phyloP scores from a whole-genome alignment of 2,329 filamentous ascomycete species.

The Sporothrix luriei region DNA sequence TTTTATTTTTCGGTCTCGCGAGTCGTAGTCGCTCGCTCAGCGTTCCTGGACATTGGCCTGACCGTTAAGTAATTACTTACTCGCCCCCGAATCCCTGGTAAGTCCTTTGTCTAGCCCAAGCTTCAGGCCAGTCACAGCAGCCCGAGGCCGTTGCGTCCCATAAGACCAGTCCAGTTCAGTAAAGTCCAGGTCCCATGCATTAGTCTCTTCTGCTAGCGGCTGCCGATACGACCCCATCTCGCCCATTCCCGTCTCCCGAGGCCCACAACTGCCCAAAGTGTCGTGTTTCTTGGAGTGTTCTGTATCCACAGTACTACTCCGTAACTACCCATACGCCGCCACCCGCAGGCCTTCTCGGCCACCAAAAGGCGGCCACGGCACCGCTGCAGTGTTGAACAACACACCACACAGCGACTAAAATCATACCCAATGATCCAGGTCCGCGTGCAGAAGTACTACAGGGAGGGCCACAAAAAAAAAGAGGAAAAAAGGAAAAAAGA shows the following conservation, averaged over 20 bases:
- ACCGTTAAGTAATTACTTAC: not conserved
- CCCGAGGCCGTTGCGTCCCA: not conserved
- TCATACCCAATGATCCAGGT: conserved; percentile 1
- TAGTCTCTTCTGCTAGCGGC: conserved; percentile 2
- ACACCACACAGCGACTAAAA: conserved; percentile 2
- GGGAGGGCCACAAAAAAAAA: not conserved
- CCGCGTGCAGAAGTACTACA: not conserved
- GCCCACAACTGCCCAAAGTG: not conserved
- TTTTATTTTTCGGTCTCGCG: not conserved
- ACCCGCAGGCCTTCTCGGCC: not conserved
- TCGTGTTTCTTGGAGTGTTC: not conserved
- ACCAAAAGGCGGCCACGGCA: conserved; percentile 7
- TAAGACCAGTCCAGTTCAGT: not conserved
- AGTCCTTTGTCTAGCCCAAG: not conserved
- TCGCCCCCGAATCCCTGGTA: not conserved
- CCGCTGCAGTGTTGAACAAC: not conserved
- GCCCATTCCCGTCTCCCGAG: conserved; percentile 26
- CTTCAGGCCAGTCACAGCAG: not conserved
- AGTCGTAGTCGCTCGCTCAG: no score
- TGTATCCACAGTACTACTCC: not conserved
- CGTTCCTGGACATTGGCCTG: not conserved
- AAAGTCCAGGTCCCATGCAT: conserved; percentile 19
- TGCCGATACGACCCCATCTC: conserved; percentile 20
- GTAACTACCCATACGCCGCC: not conserved
- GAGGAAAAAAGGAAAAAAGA: not conserved